These are phyloP conservation scores for Tricholoma saponaceum DNA, from an alignment of 768 basidiomycete genomes.

Conservation along the genomic window DNA sequence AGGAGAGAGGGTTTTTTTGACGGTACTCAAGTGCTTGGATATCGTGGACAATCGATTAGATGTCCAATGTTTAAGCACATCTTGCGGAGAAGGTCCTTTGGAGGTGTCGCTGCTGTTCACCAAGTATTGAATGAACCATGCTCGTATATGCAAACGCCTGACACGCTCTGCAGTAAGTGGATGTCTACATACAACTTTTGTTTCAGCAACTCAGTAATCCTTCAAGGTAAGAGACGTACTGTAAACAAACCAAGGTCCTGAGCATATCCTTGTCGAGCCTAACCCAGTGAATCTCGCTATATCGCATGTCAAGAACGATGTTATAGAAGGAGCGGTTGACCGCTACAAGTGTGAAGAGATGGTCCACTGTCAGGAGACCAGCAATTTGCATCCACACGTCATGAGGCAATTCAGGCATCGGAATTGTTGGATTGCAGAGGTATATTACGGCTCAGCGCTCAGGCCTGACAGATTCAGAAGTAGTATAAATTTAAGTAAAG, in stretches of 20 bases:
- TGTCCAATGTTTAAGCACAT: neutral
- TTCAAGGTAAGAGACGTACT: constrained; percentile 18
- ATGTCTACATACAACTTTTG: constrained; percentile 17
- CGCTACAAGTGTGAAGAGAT: constrained; percentile 18
- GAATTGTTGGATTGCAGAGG: neutral
- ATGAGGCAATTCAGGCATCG: constrained; percentile 21
- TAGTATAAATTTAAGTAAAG: too few relatives aligned
- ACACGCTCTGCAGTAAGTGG: constrained; percentile 29
- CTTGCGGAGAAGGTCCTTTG: neutral
- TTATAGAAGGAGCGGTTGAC: constrained; percentile 32
- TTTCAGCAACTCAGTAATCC: neutral
- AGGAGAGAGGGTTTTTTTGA: neutral
- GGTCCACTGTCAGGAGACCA: constrained; percentile 10
- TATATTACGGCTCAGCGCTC: too few relatives aligned
- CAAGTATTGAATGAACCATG: constrained; percentile 37
- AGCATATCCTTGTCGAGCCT: constrained; percentile 24
- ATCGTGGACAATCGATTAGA: constrained; percentile 1
- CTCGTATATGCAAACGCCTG: constrained; percentile 29
- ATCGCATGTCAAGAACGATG: constrained; percentile 24
- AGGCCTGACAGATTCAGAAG: too few relatives aligned
- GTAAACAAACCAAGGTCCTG: constrained; percentile 22
- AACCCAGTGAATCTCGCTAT: constrained; percentile 29
- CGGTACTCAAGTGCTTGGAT: neutral
- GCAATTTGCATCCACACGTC: constrained; percentile 32
- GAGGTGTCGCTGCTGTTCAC: constrained; percentile 17